Conservation (phyloP, 2,329 filamentous ascomycete species). For the Rugonectria rugulosa region DNA sequence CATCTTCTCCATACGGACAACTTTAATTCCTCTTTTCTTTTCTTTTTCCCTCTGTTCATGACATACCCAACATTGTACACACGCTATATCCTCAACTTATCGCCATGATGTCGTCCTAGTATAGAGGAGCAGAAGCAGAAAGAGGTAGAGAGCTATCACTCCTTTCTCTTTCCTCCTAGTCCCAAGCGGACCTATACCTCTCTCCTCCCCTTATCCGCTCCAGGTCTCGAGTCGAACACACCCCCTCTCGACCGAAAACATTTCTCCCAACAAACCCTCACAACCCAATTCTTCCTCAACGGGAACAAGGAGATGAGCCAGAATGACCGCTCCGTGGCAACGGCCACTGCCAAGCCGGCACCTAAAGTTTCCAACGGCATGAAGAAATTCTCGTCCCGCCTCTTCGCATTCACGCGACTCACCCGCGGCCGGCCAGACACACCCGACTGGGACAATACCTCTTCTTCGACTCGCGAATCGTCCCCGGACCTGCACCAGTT, state of each 20-base stretch:
- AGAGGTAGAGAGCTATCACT: slow-evolving; percentile 12
- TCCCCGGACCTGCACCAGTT: slow-evolving; percentile 47
- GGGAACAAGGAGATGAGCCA: slow-evolving; percentile 35
- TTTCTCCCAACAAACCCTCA: neutral
- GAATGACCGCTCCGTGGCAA: slow-evolving; percentile 36
- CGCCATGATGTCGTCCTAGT: slow-evolving; percentile 26
- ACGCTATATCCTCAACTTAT: neutral
- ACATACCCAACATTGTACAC: too few relatives aligned
- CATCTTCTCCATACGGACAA: neutral
- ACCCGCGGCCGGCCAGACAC: slow-evolving; percentile 37
- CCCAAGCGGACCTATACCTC: slow-evolving; percentile 8
- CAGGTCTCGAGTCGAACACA: neutral
- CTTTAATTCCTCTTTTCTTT: neutral
- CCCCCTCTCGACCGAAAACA: neutral
- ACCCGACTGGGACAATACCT: slow-evolving; percentile 29
- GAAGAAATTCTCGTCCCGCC: slow-evolving; percentile 47
- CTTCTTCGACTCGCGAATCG: slow-evolving; percentile 33
- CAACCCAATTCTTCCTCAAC: neutral
- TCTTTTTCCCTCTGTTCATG: neutral
- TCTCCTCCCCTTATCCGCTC: neutral
- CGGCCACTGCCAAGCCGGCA: slow-evolving; percentile 29
- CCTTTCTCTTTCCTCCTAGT: slow-evolving; percentile 12
- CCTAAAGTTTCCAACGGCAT: slow-evolving; percentile 33
- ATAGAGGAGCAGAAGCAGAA: slow-evolving; percentile 9
- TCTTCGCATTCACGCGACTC: slow-evolving; percentile 44